A percentile compares a stretch with the other conserved stretches of the same genome.
Conservation (phyloP, 1,139 yeast species). For the Nadsonia commutata region DNA sequence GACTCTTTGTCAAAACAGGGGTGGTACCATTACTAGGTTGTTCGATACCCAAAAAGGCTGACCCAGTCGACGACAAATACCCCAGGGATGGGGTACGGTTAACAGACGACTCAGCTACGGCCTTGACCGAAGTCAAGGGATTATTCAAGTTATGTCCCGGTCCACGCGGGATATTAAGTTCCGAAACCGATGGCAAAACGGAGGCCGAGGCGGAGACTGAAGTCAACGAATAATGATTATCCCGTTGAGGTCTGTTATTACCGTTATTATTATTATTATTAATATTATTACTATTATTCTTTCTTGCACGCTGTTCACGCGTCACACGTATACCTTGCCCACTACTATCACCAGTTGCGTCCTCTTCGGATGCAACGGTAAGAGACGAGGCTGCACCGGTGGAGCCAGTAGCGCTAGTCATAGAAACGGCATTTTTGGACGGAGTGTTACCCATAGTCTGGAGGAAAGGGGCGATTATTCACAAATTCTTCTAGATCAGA, state of each 20-base stretch:
- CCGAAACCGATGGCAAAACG: constrained; percentile 6
- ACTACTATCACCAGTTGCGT: constrained; percentile 16
- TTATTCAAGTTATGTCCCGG: too few relatives aligned
- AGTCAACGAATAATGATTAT: constrained; percentile 1
- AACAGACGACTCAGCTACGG: too few relatives aligned
- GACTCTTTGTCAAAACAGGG: too few relatives aligned
- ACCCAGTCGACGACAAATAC: too few relatives aligned
- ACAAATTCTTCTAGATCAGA: too few relatives aligned
- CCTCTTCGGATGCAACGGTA: constrained; percentile 15
- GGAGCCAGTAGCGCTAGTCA: constrained; percentile 7
- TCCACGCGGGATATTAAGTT: too few relatives aligned
- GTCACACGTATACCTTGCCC: too few relatives aligned
- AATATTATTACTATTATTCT: constrained; percentile 7
- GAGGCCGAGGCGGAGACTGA: constrained; percentile 4
- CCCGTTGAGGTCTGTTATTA: constrained; percentile 4
- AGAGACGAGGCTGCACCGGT: constrained; percentile 9
- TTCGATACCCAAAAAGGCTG: too few relatives aligned
- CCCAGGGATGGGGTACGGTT: too few relatives aligned
- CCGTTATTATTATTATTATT: constrained; percentile 3
- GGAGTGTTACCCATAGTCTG: constrained; percentile 21
- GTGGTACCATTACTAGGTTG: too few relatives aligned
- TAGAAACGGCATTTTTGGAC: constrained; percentile 18
- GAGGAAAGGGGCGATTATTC: constrained; percentile 6
- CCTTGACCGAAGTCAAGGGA: too few relatives aligned
- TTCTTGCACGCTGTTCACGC: too few relatives aligned